Percentiles rank a stretch among this genome's conserved stretches.
Evolutionary conservation across 108 stramenopile genomes (phyloP).

Genomic region (Cylindrotheca closterium): DNA sequence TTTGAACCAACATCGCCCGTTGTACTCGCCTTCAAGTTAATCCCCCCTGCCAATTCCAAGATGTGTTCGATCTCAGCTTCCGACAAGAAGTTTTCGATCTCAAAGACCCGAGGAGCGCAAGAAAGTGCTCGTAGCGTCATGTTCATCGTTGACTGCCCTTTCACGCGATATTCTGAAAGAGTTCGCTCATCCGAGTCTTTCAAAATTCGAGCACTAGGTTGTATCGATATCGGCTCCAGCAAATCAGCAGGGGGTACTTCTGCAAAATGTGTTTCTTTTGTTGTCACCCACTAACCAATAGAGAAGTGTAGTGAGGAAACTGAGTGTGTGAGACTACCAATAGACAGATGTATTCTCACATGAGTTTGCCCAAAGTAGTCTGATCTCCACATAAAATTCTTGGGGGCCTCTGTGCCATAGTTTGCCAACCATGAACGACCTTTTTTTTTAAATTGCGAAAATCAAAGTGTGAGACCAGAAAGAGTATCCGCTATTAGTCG

Average conservation of each 20-base stretch:
- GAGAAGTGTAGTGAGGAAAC: neutral
- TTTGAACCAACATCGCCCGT: slow-evolving; percentile 54
- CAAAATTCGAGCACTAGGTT: slow-evolving; percentile 33
- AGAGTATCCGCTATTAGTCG: slow-evolving; percentile 14
- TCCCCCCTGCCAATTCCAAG: slow-evolving; percentile 56
- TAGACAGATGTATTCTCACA: neutral
- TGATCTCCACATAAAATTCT: slow-evolving; percentile 73
- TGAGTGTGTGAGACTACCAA: neutral
- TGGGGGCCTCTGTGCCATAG: slow-evolving; percentile 42
- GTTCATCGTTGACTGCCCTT: slow-evolving; percentile 47
- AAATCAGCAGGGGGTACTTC: slow-evolving; percentile 34
- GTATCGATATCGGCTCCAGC: slow-evolving; percentile 27
- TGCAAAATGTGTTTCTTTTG: slow-evolving; percentile 74
- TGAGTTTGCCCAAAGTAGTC: slow-evolving; percentile 84
- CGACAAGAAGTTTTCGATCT: slow-evolving; percentile 83
- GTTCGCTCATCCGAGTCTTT: slow-evolving; percentile 45
- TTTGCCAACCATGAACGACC: slow-evolving; percentile 54
- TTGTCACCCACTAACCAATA: slow-evolving; percentile 49
- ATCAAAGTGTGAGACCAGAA: neutral
- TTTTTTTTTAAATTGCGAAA: no score
- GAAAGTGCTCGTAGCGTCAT: slow-evolving; percentile 77
- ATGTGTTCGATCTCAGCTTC: slow-evolving; percentile 85
- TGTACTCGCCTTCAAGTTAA: slow-evolving; percentile 43
- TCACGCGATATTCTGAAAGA: slow-evolving; percentile 63
- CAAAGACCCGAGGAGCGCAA: slow-evolving; percentile 77